These are phyloP conservation scores for Pyrenula massariospora DNA, from an alignment of 495 filamentous ascomycete genomes.

Conservation along the genomic window DNA sequence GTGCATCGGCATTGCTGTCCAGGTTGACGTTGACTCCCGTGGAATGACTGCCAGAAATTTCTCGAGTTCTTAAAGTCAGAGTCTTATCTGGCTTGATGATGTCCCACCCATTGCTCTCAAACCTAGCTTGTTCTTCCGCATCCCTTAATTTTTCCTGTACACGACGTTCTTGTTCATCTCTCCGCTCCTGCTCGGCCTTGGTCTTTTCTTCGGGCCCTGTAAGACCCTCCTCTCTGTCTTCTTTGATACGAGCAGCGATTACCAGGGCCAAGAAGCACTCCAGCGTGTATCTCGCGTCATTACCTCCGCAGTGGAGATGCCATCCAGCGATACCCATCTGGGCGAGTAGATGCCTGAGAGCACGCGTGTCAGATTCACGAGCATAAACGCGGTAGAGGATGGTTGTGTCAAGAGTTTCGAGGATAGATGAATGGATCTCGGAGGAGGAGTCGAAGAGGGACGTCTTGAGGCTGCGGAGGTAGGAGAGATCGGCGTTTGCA, in stretches of 20 bases:
- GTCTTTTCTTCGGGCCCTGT: neutral
- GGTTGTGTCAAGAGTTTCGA: conserved; percentile 61
- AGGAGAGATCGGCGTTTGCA: conserved; percentile 50
- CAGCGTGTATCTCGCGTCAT: conserved; percentile 81
- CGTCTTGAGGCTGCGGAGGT: conserved; percentile 49
- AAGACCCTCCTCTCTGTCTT: neutral
- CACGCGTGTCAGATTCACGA: conserved; percentile 32
- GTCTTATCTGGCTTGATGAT: neutral
- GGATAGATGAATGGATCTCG: conserved; percentile 31
- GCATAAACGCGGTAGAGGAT: conserved; percentile 49
- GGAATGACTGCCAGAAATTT: neutral
- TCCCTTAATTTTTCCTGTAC: conserved; percentile 1
- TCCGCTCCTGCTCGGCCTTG: neutral
- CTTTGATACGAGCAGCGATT: neutral
- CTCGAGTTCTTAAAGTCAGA: neutral
- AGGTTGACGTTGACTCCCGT: neutral
- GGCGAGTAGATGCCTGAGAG: conserved; percentile 47
- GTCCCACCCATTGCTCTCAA: conserved; percentile 7
- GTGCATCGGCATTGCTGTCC: neutral
- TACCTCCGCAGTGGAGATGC: conserved; percentile 86
- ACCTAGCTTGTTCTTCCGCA: conserved; percentile 3
- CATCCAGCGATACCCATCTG: conserved; percentile 48
- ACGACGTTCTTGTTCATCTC: conserved; percentile 7
- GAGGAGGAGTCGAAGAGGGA: conserved; percentile 6
- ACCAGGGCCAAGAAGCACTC: conserved; percentile 46